Base-by-base conservation (phyloP, 768 basidiomycete genomes). In the Mycena amicta region DNA sequence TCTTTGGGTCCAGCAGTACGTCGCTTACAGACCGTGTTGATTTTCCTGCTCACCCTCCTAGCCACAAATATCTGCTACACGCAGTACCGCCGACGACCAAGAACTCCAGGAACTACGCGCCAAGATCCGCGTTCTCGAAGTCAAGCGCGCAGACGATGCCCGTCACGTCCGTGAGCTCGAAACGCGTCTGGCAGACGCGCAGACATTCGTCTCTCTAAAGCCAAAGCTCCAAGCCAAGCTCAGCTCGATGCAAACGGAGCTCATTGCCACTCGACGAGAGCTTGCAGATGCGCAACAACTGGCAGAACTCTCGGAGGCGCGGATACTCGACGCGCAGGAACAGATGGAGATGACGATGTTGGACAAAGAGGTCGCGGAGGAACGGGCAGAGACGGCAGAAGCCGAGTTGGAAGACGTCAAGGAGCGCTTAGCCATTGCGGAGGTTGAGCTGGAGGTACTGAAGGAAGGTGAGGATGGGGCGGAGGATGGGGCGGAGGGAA, bases 311-410 rank as follows among this genome's bases (percentile, higher is more conserved):
- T 77, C 87, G 0, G 92, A 95, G 62, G 75, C 75, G 16, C 81
- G 90, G 23, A 77, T 92, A 1, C 74, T 87, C 2, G 96, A 98
- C 70, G 71, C 89, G 1, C 85, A 90, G 52, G 96, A 98, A 57
- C 92, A 95, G 68, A 75, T 98, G 37, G 97, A 99, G 75, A 94
- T 98, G 89, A 81, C 87, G 2, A 92, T 92, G 82, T 74, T 99
- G 65, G 97, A 99, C 70, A 94, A 93, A 74, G 97, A 99, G 71
- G 87, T 98, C 37, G 95, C 96, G 0, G 97, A 98, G 69, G 96
- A 98, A 72, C 85, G 86, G 58, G 88, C 91, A 0, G 96, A 98
- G 71, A 69, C 84, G 2, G 88, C 88, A 0, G 88, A 93, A 69
- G 72, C 79, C 0, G 93, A 95, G 68, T 67, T 95, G 50, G 92